Base-by-base conservation (phyloP, 2,329 filamentous ascomycete species). In the Pseudonectria foliicola region DNA sequence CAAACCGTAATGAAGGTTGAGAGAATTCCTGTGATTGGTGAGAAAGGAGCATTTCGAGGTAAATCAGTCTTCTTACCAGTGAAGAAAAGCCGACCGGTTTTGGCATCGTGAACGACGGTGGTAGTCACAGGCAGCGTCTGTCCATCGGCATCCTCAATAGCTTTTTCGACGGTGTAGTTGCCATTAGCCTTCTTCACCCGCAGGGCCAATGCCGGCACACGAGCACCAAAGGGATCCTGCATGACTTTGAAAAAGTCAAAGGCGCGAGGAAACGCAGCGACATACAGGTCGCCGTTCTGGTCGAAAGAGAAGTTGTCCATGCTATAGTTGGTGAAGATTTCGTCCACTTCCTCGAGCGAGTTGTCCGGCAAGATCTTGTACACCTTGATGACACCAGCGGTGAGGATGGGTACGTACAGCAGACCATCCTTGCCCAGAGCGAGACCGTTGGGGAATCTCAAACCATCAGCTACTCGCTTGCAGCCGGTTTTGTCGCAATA, bases 361-460 rank as follows among this genome's bases (percentile, higher is more conserved):
- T 39, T 39, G 10, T 40, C 37, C 0, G 38, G 16, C 0, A 43
- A 32, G 7, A 34, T 13, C 4, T 37, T 36, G 34, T 36, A 51
- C 8, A 51, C 32, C 16, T 13, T 18, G 4, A 60, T 28, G 4
- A 23, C 44, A 0, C 54, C 54, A 0, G 37, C 27, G 3, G 52
- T 30, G 0, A 52, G 46, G 36, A 47, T 49, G 0, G 59, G 59
- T 1, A 62, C 46, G 29, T 60, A 63, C 8, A 63, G 25, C 0
- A 51, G 43, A 5, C 49, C 52, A 11, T 55, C 50, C 6, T 35
- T 38, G 14, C 45, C 46, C 2, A 18, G 42, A 1, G 37, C 38
- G 2, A 62, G 42, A 1, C 60, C 58, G 27, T 62, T 63, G 23
- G 60, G 58, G 28, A 49, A 54, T 10, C 39, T 37, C 3, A 55